Percentiles rank a stretch among this genome's conserved stretches.
Evolutionary conservation across 352 stramenopile species (phyloP).

Genomic region (Phytophthora boehmeriae): DNA sequence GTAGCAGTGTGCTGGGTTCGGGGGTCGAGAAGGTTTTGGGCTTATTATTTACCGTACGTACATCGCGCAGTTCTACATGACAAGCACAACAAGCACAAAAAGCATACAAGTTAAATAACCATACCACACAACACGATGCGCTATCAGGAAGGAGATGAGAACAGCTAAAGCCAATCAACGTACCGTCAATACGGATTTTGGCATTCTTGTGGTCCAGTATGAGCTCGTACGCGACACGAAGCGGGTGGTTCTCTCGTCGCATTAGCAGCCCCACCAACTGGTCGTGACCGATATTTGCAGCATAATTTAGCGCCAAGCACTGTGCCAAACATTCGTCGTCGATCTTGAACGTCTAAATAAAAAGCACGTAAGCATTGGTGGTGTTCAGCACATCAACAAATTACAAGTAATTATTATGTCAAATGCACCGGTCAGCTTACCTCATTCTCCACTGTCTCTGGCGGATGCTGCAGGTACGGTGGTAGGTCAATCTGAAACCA

Average conservation of each 20-base stretch:
- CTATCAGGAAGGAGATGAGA: too few relatives aligned
- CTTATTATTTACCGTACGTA: conserved; percentile 69
- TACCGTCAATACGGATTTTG: conserved; percentile 91
- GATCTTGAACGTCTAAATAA: conserved; percentile 84
- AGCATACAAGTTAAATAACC: conserved; percentile 2
- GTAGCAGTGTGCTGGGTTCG: conserved; percentile 66
- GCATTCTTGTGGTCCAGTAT: conserved; percentile 98
- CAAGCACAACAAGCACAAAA: not conserved
- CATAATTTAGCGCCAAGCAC: conserved; percentile 63
- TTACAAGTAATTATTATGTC: not conserved
- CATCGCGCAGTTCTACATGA: conserved; percentile 67
- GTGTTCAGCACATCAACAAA: conserved; percentile 5
- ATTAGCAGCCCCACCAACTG: conserved; percentile 63
- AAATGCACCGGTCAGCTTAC: too few relatives aligned
- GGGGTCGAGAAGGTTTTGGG: conserved; percentile 81
- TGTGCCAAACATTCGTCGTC: conserved; percentile 75
- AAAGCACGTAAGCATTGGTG: too few relatives aligned
- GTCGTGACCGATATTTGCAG: conserved; percentile 53
- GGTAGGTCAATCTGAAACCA: conserved; percentile 99
- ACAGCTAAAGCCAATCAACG: conserved; percentile 1
- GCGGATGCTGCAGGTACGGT: conserved; percentile 96
- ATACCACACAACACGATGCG: too few relatives aligned
- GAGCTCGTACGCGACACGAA: conserved; percentile 97
- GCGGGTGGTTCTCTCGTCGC: conserved; percentile 63
- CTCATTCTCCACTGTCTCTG: conserved; percentile 96